These are phyloP conservation scores for Cladosporium cucumerinum DNA, from an alignment of 2,329 filamentous ascomycete species.

Conservation along the genomic window DNA sequence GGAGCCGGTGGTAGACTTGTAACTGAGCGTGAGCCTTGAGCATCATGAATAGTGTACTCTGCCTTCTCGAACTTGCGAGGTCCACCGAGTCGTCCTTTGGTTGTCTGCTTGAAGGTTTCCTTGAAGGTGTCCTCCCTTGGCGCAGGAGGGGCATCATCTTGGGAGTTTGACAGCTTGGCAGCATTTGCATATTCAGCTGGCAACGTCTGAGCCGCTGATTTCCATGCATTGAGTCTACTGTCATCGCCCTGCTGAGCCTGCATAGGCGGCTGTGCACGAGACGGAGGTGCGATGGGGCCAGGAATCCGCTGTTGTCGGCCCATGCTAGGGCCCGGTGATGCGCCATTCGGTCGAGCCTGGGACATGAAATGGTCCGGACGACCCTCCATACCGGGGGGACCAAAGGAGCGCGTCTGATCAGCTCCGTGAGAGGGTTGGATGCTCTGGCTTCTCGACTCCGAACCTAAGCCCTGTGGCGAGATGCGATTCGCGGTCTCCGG, in stretches of 20 bases:
- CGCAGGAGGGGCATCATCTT: background rate
- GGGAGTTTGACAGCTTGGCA: constrained; percentile 4
- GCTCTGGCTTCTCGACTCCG: constrained; percentile 27
- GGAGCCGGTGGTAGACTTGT: constrained; percentile 29
- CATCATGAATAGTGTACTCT: constrained; percentile 32
- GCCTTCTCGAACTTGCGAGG: constrained; percentile 18
- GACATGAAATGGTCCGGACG: constrained; percentile 27
- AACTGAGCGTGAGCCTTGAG: constrained; percentile 26
- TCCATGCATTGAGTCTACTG: constrained; percentile 28
- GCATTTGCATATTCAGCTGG: constrained; percentile 27
- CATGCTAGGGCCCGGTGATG: constrained; percentile 30
- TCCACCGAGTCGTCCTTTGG: constrained; percentile 17
- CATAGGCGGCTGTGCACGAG: constrained; percentile 27
- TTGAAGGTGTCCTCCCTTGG: constrained; percentile 22
- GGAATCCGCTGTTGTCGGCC: constrained; percentile 32
- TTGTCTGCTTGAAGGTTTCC: constrained; percentile 38
- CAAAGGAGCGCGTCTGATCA: constrained; percentile 16
- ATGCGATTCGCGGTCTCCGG: constrained; percentile 31
- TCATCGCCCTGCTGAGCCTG: constrained; percentile 17
- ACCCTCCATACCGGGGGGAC: constrained; percentile 21
- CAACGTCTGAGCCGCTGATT: constrained; percentile 25
- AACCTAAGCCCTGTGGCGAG: constrained; percentile 30
- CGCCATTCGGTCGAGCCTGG: constrained; percentile 28
- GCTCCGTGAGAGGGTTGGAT: constrained; percentile 24
- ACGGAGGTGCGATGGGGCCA: constrained; percentile 36